phyloP scores from a whole-genome alignment of 225 moss, liverwort and hornwort species.

The Rhytidiadelphus loreus region DNA sequence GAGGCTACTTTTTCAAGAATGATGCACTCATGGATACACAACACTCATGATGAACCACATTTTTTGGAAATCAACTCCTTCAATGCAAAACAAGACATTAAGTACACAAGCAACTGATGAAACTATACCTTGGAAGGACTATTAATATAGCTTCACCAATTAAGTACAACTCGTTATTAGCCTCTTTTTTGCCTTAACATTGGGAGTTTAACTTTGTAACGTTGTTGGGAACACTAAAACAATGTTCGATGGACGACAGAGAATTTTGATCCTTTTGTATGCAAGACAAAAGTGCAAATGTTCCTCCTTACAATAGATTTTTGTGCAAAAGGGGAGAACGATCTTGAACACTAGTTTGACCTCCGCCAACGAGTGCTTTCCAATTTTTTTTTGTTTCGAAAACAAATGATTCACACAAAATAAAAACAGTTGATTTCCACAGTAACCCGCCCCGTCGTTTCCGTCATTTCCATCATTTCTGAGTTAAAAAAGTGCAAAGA shows the following conservation, averaged over 20 bases:
- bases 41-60: no score
- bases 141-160: neutral
- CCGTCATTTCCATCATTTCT: neutral
- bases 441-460: fast-evolving
- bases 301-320: neutral
- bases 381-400: neutral
- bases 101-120: neutral
- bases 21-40: neutral
- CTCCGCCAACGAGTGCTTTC: neutral
- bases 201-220: neutral
- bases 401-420: neutral
- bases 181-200: neutral
- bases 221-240: no score
- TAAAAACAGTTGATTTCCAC: neutral
- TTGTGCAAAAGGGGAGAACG: neutral
- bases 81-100: neutral
- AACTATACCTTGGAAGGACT: neutral
- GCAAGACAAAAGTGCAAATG: neutral
- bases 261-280: neutral
- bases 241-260: fast-evolving
- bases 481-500: neutral
- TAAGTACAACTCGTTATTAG: neutral
- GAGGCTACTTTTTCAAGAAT: neutral
- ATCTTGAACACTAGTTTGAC: neutral
- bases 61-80: neutral